Percentiles rank a stretch among this genome's conserved stretches.
These are phyloP conservation scores for Ustilago lituana DNA, from an alignment of 1,284 basidiomycete species.

Conservation along the genomic window DNA sequence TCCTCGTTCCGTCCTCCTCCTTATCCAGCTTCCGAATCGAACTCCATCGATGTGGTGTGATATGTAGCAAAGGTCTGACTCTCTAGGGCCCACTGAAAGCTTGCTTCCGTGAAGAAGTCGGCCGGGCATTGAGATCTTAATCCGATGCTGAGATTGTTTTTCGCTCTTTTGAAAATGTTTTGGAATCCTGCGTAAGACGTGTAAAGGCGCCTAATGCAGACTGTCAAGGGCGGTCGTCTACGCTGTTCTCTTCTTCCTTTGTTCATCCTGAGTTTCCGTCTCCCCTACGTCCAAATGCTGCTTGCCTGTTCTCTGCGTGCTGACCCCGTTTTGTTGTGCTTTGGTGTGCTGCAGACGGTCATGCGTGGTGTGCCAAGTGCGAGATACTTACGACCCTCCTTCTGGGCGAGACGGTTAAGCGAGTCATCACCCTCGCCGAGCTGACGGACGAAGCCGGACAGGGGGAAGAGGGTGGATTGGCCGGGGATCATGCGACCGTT, in stretches of 20 bases:
- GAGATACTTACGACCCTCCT: conserved; percentile 84
- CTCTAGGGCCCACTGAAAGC: conserved; percentile 57
- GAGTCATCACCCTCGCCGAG: conserved; percentile 97
- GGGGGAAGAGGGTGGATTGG: conserved; percentile 85
- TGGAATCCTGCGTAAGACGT: conserved; percentile 64
- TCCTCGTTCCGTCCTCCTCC: not conserved
- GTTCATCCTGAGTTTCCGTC: no score
- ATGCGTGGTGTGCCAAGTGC: not conserved
- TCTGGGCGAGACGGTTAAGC: conserved; percentile 93
- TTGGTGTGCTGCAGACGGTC: conserved; percentile 3
- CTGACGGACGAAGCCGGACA: conserved; percentile 92
- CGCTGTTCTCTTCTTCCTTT: not conserved
- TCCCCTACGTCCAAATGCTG: no score
- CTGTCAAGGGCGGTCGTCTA: conserved; percentile 61
- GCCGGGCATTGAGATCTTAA: conserved; percentile 64
- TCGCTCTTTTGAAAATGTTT: conserved; percentile 57
- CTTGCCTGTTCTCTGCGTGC: no score
- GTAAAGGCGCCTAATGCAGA: conserved; percentile 56
- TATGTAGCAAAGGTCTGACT: conserved; percentile 65
- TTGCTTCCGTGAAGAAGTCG: conserved; percentile 3
- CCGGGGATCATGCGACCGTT: conserved; percentile 87
- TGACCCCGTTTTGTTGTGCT: no score
- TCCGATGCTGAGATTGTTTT: conserved; percentile 54
- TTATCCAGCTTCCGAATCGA: not conserved
- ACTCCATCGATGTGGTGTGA: not conserved